Evolutionary conservation across 2,329 filamentous ascomycete species (phyloP), one percentile per base, ranked within the genome.

Genomic region (Cercospora canescens): DNA sequence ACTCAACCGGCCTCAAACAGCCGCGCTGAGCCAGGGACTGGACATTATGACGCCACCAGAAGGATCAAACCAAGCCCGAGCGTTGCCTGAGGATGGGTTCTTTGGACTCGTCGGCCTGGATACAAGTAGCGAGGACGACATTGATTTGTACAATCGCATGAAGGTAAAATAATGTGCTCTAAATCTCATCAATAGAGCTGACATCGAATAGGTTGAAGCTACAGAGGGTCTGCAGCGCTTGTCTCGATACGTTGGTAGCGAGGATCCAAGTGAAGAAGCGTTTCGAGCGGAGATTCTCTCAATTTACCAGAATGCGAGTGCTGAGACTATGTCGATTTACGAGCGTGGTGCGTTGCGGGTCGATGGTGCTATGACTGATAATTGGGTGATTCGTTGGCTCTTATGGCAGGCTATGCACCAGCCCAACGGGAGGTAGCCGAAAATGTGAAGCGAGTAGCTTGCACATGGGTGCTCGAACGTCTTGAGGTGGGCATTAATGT

Each of bases 321-420:
- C 69, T 0, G 69, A 76, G 6, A 81, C 81, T 6, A 74, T 68
- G 56, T 67, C 72, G 1, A 77, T 77, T 60, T 83, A 81, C 64
- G 74, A 79, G 16, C 70, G 74, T 63, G 81, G 80, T 14, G 73
- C 73, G 39, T 79, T 78, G 52, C 67, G 65, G 28, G 76, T 75
- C 50, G 69, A 68, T 21, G 76, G 76, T 45, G 73, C 74, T 11
- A 76, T 76, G 35, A 76, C 80, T 66, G 77, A 79, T 58, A 83
- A 83, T 62, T 83, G 81, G 81, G 79, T 83, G 39, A 80, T 81
- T 16, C 75, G 78, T 28, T 83, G 81, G 81, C 78, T 80, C 59
- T 73, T 83, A 8, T 83, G 81, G 81, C 81, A 83, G 32, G 63
- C 63, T 8, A 66, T 68, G 28, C 61, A 63, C 55, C 60, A 62